Base-by-base conservation (phyloP, 75 land plant genomes). In the Adiantum capillusveneris region DNA sequence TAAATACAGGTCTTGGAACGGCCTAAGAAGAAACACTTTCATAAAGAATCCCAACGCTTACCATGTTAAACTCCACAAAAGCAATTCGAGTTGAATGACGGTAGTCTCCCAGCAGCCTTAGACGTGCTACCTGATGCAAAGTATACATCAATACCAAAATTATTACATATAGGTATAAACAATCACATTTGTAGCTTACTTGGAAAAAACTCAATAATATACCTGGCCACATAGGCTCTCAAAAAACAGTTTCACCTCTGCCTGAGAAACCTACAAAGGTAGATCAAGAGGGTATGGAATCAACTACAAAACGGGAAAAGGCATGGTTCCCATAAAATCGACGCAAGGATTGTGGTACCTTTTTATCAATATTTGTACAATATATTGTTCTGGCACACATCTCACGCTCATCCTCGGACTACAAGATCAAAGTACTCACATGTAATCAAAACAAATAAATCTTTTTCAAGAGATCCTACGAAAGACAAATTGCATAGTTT, bases 61-160 rank as follows among this genome's bases (percentile, higher is more conserved):
- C 96, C 82, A 74, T 64, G 9, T 71, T 77, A 70, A 90, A 90
- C 69, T 90, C 96, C 24, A 90, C 87, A 72, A 90, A 86, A 31
- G 96, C 96, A 61, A 90, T 90, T 16, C 92, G 87, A 60, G 96
- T 90, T 6, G 96, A 79, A 73, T 90, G 96, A 64, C 79, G 87
- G 56, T 90, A 81, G 69, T 90, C 96, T 36, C 96, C 96, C 57
- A 90, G 77, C 29, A 90, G 57, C 70, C 96, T 86, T 78, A 90
- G 53, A 27, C 92, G 87, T 7, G 80, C 68, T 66, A 90, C 96
- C 96, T 90, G 57, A 46, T 18, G 6, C 50, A 46, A 46, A 21
- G 50, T 18, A 46, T 46, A 1, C 64, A 58, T 41, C 36, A 59
- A 41, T 7, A 49, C 31, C 25, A 25, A 29, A 31, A 24, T 31